Evolutionary conservation across 2,329 filamentous ascomycete genomes (phyloP).

Genomic region (Geosmithia putterillii): DNA sequence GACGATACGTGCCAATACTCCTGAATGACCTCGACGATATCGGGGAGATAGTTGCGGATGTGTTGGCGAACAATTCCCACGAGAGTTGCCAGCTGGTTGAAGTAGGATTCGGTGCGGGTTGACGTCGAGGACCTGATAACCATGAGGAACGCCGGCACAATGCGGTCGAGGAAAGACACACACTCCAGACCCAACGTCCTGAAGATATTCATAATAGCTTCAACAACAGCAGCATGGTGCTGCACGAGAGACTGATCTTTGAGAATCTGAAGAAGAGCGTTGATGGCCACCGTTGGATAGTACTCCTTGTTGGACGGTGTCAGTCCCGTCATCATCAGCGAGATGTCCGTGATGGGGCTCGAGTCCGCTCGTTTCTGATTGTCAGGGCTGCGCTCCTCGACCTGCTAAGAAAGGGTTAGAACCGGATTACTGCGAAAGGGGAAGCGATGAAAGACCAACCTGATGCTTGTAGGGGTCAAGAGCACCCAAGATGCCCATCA

Average conservation of each 20-base stretch:
- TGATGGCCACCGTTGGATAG: constrained; percentile 95
- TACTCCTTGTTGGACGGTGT: constrained; percentile 97
- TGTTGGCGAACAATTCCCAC: constrained; percentile 95
- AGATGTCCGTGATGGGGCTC: constrained; percentile 75
- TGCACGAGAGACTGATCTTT: constrained; percentile 83
- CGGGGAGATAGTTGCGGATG: constrained; percentile 78
- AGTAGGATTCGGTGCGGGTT: constrained; percentile 82
- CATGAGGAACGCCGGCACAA: constrained; percentile 83
- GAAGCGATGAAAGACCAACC: background rate
- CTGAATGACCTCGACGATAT: constrained; percentile 75
- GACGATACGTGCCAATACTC: constrained; percentile 81
- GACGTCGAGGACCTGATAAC: constrained; percentile 76
- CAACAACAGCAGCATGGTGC: constrained; percentile 87
- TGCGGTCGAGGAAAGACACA: constrained; percentile 85
- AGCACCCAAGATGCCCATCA: constrained; percentile 90
- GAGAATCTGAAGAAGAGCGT: constrained; percentile 81
- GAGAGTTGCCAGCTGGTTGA: constrained; percentile 87
- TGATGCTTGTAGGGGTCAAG: constrained; percentile 85
- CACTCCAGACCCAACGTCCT: constrained; percentile 92
- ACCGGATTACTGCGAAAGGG: background rate
- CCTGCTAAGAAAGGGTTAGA: constrained; percentile 47
- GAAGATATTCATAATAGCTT: constrained; percentile 98
- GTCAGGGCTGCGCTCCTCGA: constrained; percentile 80
- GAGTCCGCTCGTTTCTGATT: constrained; percentile 54
- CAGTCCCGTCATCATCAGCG: constrained; percentile 92